Base-by-base conservation (phyloP, 495 filamentous ascomycete genomes). In the Tuber aestivum region DNA sequence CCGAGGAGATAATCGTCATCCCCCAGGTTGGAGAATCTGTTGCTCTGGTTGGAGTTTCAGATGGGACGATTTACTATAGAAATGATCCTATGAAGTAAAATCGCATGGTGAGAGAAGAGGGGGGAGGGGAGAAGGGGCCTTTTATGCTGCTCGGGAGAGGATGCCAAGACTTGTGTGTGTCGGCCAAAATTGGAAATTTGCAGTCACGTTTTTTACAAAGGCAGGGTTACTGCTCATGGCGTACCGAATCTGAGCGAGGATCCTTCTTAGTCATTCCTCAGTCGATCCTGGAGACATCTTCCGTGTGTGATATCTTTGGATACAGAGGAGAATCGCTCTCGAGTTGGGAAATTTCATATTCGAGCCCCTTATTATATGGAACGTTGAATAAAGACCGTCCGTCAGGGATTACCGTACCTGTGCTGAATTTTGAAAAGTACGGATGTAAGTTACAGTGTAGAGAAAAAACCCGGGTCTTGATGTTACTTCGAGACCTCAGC, bases 51-150 rank as follows among this genome's bases (percentile, higher is more conserved):
- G 89, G 90, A 87, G 91, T 90, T 88, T 89, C 89, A 92, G 89
- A 89, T 88, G 87, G 85, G 88, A 89, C 92, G 90, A 88, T 92
- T 87, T 90, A 92, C 76, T 74, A 23, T 71, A 41, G 21, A 37
- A 14, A 45, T 92, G 91, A 93, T 93, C 92, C 91, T 92, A 90
- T 90, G 89, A 90, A 89, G 87, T 89, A 87, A 81, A 81, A 81
- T 86, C 78, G 79, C 73, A 76, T 76, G 82, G 45, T 40, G 78
- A 70, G 61, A 74, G 41, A 81, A 81, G 78, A 81, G 78, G 74
- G 79, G 70, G 21, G 79, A n/a, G 78, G 79, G 78, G 78, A 18
- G 20, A 44, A 61, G 40, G 12, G 41, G 5, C 3, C 1, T 75
- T 80, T 81, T 81, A 81, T 81, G 77, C 27, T n/a, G 21, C 75